Base-by-base conservation (phyloP, 2,329 filamentous ascomycete genomes). In the Alternaria metachromatica region DNA sequence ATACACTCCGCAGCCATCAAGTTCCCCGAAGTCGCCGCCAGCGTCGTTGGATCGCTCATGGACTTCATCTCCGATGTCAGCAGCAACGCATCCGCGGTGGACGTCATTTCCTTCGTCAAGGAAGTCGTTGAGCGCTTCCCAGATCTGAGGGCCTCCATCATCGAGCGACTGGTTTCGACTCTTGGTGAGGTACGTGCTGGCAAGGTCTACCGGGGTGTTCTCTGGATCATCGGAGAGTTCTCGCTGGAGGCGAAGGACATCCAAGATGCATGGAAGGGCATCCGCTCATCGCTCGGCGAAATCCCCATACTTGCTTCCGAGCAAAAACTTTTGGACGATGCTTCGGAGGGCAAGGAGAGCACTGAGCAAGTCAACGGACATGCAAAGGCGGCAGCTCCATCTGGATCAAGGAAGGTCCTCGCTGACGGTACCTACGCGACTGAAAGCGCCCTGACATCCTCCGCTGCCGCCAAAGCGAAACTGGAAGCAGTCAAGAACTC, bases 1-100 rank as follows among this genome's bases (percentile, higher is more conserved):
- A 99, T 99, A 76, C 96, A 99, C 81, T 94, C 96, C 80, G 98
- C 96, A 80, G 96, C 96, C 73, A 98, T 99, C 86, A 97, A 97
- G 79, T 98, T 98, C 84, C 98, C 96, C 11, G 95, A 99, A 81
- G 95, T 99, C 66, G 96, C 96, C 25, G 92, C 95, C 49, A 98
- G 93, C 77, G 96, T 99, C 15, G 96, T 99, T 58, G 96, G 96
- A 69, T 88, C 97, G 48, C 87, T 99, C 58, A 99, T 99, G 96
- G 96, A 99, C 81, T 98, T 98, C 79, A 97, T 99, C 76, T 93
- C 92, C 55, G 96, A 99, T 80, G 97, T 98, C 80, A 98, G 97
- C 85, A 98, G 97, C 85, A 97, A 97, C 77, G 92, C 92, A 48
- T 97, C 95, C 2, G 96, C 96, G 1, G 93, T 99, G 28, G 96